Evolutionary conservation across 192 early-diverging fungal species (phyloP), one percentile per base, ranked within the genome.

Genomic region (Entomortierella beljakovae): DNA sequence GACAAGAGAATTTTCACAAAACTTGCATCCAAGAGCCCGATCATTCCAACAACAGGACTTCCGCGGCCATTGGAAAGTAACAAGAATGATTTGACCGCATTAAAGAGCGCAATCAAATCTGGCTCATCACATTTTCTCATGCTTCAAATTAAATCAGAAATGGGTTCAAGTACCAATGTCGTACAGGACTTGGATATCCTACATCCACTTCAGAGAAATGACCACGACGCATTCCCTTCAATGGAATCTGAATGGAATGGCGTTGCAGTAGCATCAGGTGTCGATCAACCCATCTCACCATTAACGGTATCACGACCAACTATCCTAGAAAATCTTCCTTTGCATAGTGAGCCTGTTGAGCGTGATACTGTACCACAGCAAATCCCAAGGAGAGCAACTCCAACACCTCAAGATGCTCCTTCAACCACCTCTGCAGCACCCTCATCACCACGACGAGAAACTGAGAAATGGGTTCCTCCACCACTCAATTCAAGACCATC

Each of bases 391-490:
- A 25, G 32, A 32, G 25, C 31, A 25, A 23, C 25, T 1, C 23
- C n/a, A n/a, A n/a, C 49, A 0, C 20, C 33, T 2, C 6, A n/a
- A 28, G 38, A 15, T 20, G 25, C 16, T 15, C n/a, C 28, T 11
- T 32, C 49, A 3, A 10, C 51, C 3, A 26, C 51, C 16, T 0
- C 22, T 11, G 25, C 56, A 28, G 37, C 29, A 20, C 28, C 50
- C 7, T n/a, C 54, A 15, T 42, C 40, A 26, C 38, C 50, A 34
- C 25, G 32, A 13, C 61, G 29, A 2, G 48, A 64, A 8, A 59
- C 57, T 52, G 70, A 72, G n/a, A 72, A 57, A 32, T 72, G 70
- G 70, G 54, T 37, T 23, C 62, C 70, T 40, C 62, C 70, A 53
- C 56, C 62, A 16, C 55, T 54, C 7, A 16, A 15, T 35, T 61